phyloP scores from a whole-genome alignment of 495 filamentous ascomycete genomes.

The Articulospora tetracladia region DNA sequence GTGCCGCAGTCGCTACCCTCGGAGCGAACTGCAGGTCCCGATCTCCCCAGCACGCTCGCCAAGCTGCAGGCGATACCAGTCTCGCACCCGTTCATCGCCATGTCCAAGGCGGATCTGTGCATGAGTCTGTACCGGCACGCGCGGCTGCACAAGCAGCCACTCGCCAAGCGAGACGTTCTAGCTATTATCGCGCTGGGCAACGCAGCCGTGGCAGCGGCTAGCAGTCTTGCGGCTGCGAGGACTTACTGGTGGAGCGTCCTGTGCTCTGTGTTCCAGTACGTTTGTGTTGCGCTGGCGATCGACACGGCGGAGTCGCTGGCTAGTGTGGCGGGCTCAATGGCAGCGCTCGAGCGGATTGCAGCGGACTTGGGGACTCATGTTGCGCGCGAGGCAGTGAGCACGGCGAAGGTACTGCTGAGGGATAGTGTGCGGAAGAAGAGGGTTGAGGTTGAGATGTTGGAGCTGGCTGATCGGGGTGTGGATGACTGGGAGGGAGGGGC shows the following conservation, averaged over 20 bases:
- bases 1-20: slow-evolving; percentile 32
- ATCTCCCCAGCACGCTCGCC: slow-evolving; percentile 26
- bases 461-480: slow-evolving; percentile 18
- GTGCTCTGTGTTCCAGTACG: slow-evolving; percentile 49
- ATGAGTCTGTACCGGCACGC: slow-evolving; percentile 45
- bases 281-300: slow-evolving; percentile 45
- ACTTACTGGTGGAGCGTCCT: slow-evolving; percentile 48
- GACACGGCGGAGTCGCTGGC: slow-evolving; percentile 40
- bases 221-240: slow-evolving; percentile 28
- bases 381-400: slow-evolving; percentile 44
- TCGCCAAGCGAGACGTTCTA: not conserved
- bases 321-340: slow-evolving; percentile 40
- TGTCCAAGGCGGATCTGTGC: slow-evolving; percentile 44
- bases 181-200: slow-evolving; percentile 24
- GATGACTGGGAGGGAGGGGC: slow-evolving; percentile 13
- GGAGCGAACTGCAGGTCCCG: slow-evolving; percentile 17
- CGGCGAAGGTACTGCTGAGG: slow-evolving; percentile 37
- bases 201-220: slow-evolving; percentile 24
- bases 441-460: slow-evolving; percentile 8
- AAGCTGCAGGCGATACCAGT: slow-evolving; percentile 22
- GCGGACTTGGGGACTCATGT: slow-evolving; percentile 38
- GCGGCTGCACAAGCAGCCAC: slow-evolving; percentile 25
- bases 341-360: slow-evolving; percentile 36
- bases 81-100: slow-evolving; percentile 33
- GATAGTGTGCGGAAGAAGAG: slow-evolving; percentile 13